Evolutionary conservation across 1,284 basidiomycete species (phyloP), one percentile per base, ranked within the genome.

Genomic region (Boletus mariae): DNA sequence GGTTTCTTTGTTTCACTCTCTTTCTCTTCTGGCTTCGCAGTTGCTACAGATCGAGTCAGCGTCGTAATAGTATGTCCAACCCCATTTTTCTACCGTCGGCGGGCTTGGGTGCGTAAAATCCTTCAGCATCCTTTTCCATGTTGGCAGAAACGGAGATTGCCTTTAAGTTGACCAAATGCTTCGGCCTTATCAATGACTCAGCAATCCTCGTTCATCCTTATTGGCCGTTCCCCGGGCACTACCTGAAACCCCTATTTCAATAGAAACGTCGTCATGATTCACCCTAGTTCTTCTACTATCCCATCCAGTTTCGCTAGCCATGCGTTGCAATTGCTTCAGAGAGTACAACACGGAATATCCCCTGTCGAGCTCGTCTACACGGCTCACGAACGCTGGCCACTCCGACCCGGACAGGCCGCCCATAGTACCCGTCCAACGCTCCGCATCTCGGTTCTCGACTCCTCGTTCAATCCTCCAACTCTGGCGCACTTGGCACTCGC

Each of bases 391-490:
- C 65, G 60, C 37, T 89, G 85, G 86, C 86, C 86, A 28, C 51
- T 75, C 45, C 72, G 65, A 25, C 66, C 61, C 1, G 59, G 59
- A 32, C 57, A 61, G 25, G 46, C 47, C 13, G 49, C 13, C 45
- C 55, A 57, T 20, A 20, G 20, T 47, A 46, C 58, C 9, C 51
- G 41, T 20, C 52, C 57, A 43, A 60, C 68, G 5, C 66, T 84
- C 31, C 74, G 70, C 31, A 74, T 90, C 46, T 78, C 84, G 8
- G 78, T 97, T 17, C 80, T 98, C 34, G 95, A 98, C 65, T 89
- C 93, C 0, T 95, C 92, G 1, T 98, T 94, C 75, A 98, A 99
- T 64, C 95, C 96, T 2, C 96, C 96, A 0, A 94, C 92, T 0
- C 70, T 79, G 11, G 94, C 96, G 0, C 95, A 99, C 66, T 78